phyloP scores from a whole-genome alignment of 345 rosid genomes.

The Salix udensis region DNA sequence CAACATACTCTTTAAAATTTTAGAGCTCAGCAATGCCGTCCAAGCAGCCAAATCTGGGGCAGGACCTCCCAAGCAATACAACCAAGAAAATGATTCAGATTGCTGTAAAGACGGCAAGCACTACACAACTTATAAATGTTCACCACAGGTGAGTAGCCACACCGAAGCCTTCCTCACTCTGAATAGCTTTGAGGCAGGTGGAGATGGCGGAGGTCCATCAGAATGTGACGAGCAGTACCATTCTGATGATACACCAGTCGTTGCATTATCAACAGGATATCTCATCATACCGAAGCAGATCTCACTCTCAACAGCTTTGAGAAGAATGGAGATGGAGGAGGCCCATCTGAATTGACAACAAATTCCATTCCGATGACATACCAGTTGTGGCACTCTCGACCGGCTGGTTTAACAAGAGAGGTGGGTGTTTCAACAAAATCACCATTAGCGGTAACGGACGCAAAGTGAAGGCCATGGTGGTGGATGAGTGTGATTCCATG shows the following conservation, averaged over 20 bases:
- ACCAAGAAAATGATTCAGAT: slow-evolving; percentile 1
- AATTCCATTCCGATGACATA: slow-evolving; percentile 15
- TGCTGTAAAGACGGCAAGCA: slow-evolving; percentile 19
- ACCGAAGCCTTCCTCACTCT: slow-evolving; percentile 20
- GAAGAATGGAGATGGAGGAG: slow-evolving; percentile 20
- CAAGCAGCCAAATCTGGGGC: not conserved
- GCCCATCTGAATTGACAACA: slow-evolving; percentile 16
- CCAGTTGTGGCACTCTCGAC: slow-evolving; percentile 29
- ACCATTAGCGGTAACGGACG: slow-evolving; percentile 26
- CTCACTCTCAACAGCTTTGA: slow-evolving; percentile 30
- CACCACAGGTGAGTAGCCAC: slow-evolving; percentile 13
- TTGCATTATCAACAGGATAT: slow-evolving; percentile 6
- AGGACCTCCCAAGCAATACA: not conserved
- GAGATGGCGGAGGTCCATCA: slow-evolving; percentile 12
- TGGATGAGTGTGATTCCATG: slow-evolving; percentile 35
- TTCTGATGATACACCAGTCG: not conserved
- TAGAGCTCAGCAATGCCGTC: not conserved
- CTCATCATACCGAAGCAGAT: slow-evolving; percentile 16
- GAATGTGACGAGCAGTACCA: slow-evolving; percentile 15
- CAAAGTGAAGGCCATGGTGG: slow-evolving; percentile 25
- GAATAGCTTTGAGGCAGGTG: slow-evolving; percentile 10
- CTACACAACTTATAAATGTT: slow-evolving; percentile 20
- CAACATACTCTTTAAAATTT: not conserved
- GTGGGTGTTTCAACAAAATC: slow-evolving; percentile 22
- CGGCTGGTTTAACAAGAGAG: slow-evolving; percentile 24